Percentiles rank a stretch among this genome's conserved stretches.
Conservation (phyloP, 2,329 filamentous ascomycete species). For the Purpureocillium takamizusanense region DNA sequence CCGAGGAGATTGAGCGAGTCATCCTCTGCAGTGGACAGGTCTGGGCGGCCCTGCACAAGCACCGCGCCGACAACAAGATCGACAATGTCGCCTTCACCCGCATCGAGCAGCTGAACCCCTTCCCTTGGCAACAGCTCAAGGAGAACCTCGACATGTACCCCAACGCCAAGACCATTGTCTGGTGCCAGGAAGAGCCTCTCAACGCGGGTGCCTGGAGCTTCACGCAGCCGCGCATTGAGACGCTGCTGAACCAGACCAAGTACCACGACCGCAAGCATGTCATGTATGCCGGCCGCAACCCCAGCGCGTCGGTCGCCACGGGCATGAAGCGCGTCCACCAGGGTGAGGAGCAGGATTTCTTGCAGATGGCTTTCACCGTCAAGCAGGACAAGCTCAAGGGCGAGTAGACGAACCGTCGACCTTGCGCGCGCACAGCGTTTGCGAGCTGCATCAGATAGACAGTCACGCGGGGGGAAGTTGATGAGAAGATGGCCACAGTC, state of each 20-base stretch:
- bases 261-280: constrained; percentile 92
- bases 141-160: constrained; percentile 96
- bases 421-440: neutral
- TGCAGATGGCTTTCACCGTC: constrained; percentile 56
- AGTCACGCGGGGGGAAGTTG: too few relatives aligned
- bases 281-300: constrained; percentile 92
- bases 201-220: constrained; percentile 97
- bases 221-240: constrained; percentile 96
- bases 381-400: constrained; percentile 63
- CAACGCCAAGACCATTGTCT: constrained; percentile 95
- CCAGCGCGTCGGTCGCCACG: constrained; percentile 87
- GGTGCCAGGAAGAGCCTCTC: constrained; percentile 94
- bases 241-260: constrained; percentile 83
- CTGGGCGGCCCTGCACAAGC: constrained; percentile 81
- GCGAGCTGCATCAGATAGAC: neutral
- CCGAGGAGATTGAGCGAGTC: constrained; percentile 86
- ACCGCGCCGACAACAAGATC: constrained; percentile 78
- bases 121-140: constrained; percentile 95
- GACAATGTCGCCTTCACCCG: constrained; percentile 91
- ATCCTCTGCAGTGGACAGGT: constrained; percentile 94
- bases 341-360: constrained; percentile 86
- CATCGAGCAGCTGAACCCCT: constrained; percentile 95
- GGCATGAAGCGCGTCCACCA: constrained; percentile 80
- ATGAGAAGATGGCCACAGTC: too few relatives aligned
- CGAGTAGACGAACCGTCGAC: constrained; percentile 41